Evolutionary conservation across 176 grass and related monocot genomes (phyloP).

Genomic region (Pontederia crassipes): DNA sequence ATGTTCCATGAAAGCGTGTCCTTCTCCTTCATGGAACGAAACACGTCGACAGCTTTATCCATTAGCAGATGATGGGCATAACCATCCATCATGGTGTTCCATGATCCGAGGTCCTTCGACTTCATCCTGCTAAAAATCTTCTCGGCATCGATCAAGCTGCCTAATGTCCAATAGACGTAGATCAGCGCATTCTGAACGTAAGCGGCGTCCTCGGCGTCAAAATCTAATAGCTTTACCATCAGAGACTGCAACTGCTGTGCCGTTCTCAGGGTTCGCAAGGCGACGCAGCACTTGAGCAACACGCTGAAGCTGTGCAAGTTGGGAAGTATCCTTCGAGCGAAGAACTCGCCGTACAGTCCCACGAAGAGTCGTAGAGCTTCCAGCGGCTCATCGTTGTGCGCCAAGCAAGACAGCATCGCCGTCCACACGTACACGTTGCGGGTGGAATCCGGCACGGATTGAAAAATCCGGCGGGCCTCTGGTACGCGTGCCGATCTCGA

Average conservation of each 20-base stretch:
- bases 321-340: constrained; percentile 15
- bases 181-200: constrained; percentile 52
- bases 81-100: constrained; percentile 48
- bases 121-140: constrained; percentile 28
- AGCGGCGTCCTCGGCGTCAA: neutral
- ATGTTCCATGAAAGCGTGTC: constrained; percentile 48
- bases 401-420: constrained; percentile 41
- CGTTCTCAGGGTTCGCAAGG: constrained; percentile 16
- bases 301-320: constrained; percentile 39
- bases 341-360: constrained; percentile 30
- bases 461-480: constrained; percentile 28
- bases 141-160: constrained; percentile 25
- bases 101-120: constrained; percentile 35
- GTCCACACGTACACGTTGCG: constrained; percentile 53
- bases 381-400: constrained; percentile 26
- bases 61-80: constrained; percentile 28
- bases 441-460: constrained; percentile 17
- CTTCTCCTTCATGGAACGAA: constrained; percentile 28
- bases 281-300: constrained; percentile 35
- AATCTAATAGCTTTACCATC: constrained; percentile 34
- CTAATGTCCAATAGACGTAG: constrained; percentile 33
- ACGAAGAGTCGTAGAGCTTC: constrained; percentile 27
- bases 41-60: constrained; percentile 35
- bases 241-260: constrained; percentile 27
- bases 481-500: constrained; percentile 10